Conservation (phyloP, 1,284 basidiomycete species). For the Moniliella sp. region DNA sequence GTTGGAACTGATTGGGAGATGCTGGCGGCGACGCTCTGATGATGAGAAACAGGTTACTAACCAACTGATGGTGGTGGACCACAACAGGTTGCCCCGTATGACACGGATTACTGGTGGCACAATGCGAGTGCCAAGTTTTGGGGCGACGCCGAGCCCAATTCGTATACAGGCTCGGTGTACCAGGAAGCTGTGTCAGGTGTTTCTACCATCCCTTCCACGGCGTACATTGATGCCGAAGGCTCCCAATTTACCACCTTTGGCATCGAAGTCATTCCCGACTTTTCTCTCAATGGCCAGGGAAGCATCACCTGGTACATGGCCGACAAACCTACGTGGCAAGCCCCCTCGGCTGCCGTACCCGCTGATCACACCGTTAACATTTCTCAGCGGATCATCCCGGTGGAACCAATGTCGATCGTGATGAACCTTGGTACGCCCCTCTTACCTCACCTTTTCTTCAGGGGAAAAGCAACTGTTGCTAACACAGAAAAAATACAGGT, state of each 20-base stretch:
- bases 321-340: constrained; percentile 21
- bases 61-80: no score
- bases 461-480: no score
- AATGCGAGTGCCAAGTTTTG: no score
- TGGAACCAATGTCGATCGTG: constrained; percentile 6
- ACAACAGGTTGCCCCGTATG: constrained; percentile 30
- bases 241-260: constrained; percentile 16
- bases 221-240: constrained; percentile 11
- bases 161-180: constrained; percentile 21
- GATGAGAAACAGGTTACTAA: no score
- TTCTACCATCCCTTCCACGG: constrained; percentile 14
- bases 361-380: no score
- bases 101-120: constrained; percentile 18
- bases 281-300: constrained; percentile 13
- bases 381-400: constrained; percentile 5
- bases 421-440: constrained; percentile 20
- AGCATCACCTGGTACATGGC: constrained; percentile 26
- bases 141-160: constrained; percentile 21
- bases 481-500: no score
- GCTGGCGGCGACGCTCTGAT: no score
- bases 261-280: constrained; percentile 29
- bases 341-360: no score
- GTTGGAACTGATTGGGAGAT: no score
- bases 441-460: no score
- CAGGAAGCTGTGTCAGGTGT: constrained; percentile 32